Evolutionary conservation across 129 eudicot genomes (phyloP), one percentile per base, ranked within the genome.

Genomic region (Lonicera japonica): DNA sequence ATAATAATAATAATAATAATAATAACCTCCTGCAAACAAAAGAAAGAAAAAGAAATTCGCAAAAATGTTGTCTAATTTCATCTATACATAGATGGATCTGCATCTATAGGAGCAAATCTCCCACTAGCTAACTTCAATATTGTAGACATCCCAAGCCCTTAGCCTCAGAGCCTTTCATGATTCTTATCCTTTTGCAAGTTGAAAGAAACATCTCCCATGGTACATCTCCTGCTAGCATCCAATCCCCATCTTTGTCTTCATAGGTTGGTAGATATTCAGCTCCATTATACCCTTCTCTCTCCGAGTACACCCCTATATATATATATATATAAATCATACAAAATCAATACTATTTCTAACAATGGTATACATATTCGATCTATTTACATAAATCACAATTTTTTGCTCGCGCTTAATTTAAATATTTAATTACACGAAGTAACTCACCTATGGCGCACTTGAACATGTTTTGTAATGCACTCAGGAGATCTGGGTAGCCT

Each of bases 201-300:
- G 66, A 66, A 17, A 48, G 15, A 47, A 77, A 77, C 82, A 77
- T 77, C 1, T 77, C 71, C 77, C 77, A 77, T 25, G 82, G 78
- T 13, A 77, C 82, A 67, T 77, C 82, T 61, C 82, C 82, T 0
- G 69, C 78, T n/a, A 77, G 60, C 82, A 77, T 77, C 82, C 77
- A 77, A 21, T 77, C 82, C 5, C 78, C 82, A 61, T 77, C 82
- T 55, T 72, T 77, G 43, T 77, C 82, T 72, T 77, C 74, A 57
- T 77, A 77, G 11, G 82, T 67, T 36, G 78, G 74, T 38, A 25
- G 71, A 67, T 41, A 45, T n/a, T 72, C 77, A 25, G 68, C 66
- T 46, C 82, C 77, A 54, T 58, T 58, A 46, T 60, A 76, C 8
- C 68, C 73, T 66, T 71, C 82, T 45, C 70, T 75, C 54, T 70